Evolutionary conservation across 129 eudicot species (phyloP).

Genomic region (Pittosporum tobira): DNA sequence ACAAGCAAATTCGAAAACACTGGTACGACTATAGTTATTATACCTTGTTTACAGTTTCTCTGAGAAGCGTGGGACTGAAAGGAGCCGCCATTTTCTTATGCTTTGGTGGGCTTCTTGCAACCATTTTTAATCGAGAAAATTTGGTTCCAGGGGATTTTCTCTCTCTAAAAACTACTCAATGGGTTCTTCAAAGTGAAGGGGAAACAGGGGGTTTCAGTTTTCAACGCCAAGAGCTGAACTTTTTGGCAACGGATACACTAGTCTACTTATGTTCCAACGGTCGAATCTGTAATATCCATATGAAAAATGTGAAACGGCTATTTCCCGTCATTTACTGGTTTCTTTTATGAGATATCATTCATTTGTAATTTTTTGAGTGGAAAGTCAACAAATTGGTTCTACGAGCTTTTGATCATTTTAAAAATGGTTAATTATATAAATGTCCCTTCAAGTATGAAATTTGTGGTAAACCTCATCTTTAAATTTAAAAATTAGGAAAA

Average conservation of each 20-base stretch:
- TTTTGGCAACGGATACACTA: constrained; percentile 16
- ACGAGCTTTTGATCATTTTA: background rate
- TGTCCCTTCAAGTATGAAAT: no score
- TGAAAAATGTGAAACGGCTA: constrained; percentile 19
- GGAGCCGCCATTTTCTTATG: constrained; percentile 56
- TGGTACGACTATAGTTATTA: no score
- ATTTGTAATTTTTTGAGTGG: background rate
- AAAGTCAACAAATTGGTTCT: background rate
- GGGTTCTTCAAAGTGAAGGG: background rate
- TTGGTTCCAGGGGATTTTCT: background rate
- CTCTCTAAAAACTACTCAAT: constrained; percentile 4
- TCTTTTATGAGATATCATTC: background rate
- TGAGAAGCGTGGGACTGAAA: constrained; percentile 66
- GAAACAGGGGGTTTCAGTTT: background rate
- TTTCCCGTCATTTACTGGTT: background rate
- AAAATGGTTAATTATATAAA: no score
- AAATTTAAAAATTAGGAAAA: no score
- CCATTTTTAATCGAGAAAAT: constrained; percentile 32
- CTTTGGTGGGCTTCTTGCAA: constrained; percentile 92
- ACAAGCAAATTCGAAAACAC: no score
- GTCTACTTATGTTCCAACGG: constrained; percentile 25
- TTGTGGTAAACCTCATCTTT: no score
- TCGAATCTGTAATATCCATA: constrained; percentile 17
- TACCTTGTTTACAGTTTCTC: constrained; percentile 86
- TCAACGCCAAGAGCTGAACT: background rate